Evolutionary conservation across 495 filamentous ascomycete species (phyloP).

Genomic region (Oidiodendron maius): DNA sequence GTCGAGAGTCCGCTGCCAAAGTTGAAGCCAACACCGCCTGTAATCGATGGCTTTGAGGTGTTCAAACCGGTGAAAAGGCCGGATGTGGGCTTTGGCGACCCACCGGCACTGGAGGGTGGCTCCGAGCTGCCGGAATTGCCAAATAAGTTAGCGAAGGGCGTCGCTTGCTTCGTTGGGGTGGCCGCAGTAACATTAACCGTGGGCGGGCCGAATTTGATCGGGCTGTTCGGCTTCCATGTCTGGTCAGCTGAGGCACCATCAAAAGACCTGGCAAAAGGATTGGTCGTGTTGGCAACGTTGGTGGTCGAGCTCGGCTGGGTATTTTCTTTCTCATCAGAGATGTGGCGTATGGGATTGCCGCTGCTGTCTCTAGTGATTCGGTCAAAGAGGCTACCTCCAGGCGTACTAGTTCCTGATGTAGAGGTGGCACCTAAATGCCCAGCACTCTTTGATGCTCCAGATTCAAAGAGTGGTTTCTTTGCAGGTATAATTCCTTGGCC

Average conservation of each 20-base stretch:
- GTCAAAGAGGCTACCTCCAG: slow-evolving; percentile 39
- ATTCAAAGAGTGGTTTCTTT: slow-evolving; percentile 17
- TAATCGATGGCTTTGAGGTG: slow-evolving; percentile 1
- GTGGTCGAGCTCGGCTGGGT: slow-evolving; percentile 17
- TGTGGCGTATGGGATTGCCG: slow-evolving; percentile 31
- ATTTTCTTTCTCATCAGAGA: slow-evolving; percentile 24
- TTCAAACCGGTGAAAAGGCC: slow-evolving; percentile 11
- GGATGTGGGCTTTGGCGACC: slow-evolving; percentile 3
- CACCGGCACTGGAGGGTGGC: slow-evolving; percentile 13
- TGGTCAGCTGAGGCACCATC: slow-evolving; percentile 27
- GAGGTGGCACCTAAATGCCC: background rate
- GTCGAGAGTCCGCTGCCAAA: slow-evolving; percentile 30
- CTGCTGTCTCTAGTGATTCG: slow-evolving; percentile 37
- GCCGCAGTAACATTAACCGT: slow-evolving; percentile 28
- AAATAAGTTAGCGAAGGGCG: slow-evolving; percentile 13
- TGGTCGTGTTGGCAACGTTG: slow-evolving; percentile 23
- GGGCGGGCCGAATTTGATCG: slow-evolving; percentile 43
- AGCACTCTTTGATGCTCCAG: slow-evolving; percentile 22
- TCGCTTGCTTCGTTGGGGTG: slow-evolving; percentile 23
- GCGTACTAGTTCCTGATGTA: slow-evolving; percentile 11
- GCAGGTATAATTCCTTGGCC: slow-evolving; percentile 16
- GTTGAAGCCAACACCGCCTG: slow-evolving; percentile 17
- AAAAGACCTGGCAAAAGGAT: slow-evolving; percentile 16
- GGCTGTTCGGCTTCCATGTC: slow-evolving; percentile 45
- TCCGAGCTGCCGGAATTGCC: slow-evolving; percentile 4